phyloP scores from a whole-genome alignment of 129 eudicot genomes.

The Smallanthus sonchifolius region DNA sequence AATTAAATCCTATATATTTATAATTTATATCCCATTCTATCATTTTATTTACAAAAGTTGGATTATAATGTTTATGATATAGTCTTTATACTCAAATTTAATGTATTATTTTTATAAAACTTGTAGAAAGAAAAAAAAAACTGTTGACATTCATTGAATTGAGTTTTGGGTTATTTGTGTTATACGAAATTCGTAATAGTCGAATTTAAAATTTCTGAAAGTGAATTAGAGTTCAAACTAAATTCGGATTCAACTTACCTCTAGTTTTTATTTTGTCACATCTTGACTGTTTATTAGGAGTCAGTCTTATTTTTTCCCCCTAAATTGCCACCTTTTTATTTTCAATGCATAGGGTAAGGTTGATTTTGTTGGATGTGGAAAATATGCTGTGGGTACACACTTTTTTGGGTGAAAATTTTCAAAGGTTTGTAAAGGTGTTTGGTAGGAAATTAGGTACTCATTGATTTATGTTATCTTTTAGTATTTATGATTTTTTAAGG shows the following conservation, averaged over 20 bases:
- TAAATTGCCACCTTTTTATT: background rate
- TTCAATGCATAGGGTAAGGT: constrained; percentile 2
- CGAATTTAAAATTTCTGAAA: too few relatives aligned
- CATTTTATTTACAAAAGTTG: background rate
- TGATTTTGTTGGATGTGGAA: constrained; percentile 36
- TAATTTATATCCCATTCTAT: background rate
- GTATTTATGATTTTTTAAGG: constrained; percentile 7
- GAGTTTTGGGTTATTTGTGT: background rate
- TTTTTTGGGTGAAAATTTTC: constrained; percentile 19
- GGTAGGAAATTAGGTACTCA: constrained; percentile 36
- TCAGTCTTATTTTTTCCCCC: background rate
- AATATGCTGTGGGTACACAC: constrained; percentile 7
- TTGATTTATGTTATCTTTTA: background rate
- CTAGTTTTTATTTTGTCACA: background rate
- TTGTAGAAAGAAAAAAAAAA: background rate
- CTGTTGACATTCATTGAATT: background rate
- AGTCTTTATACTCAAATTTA: background rate
- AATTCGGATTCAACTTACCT: background rate
- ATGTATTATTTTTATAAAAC: background rate
- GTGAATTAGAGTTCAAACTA: background rate
- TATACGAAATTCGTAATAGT: background rate
- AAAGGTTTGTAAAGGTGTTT: constrained; percentile 24
- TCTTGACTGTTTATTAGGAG: background rate
- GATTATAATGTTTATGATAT: background rate
- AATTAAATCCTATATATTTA: too few relatives aligned